Evolutionary conservation across 192 early-diverging fungal species (phyloP), one percentile per base, ranked within the genome.

Genomic region (Umbelopsis ramanniana): DNA sequence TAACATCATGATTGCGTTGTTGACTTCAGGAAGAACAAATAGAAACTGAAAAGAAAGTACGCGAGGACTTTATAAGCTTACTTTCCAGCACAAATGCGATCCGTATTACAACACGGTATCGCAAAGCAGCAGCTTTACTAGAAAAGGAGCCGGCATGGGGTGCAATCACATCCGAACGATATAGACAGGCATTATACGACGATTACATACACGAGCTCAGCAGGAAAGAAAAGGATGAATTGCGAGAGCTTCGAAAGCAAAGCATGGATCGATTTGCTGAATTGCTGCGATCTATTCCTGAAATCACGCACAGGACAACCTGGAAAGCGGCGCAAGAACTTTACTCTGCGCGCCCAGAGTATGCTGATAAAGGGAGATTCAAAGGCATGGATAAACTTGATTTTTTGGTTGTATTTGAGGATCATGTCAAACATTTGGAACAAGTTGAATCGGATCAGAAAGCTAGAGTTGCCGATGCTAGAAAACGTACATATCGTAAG

Each of bases 301-400:
- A 83, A 14, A 90, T 93, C 46, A 91, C 87, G 0, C 70, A 85
- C 0, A 73, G 69, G 43, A 91, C 91, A 2, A 71, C 80, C 10
- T 94, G 90, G 87, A 69, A 78, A 6, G 79, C 83, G 8, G 85
- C 77, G 0, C 87, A 90, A 66, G 79, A 82, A 2, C 15, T 86
- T 69, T 79, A 90, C 57, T 78, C 72, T 12, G 75, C 81, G 11
- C 79, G 73, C 14, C 84, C 82, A 6, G 90, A 88, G 43, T 91
- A 83, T 70, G 74, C 74, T 22, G 72, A 81, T 46, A 72, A 73
- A 33, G 73, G 79, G 8, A 52, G 75, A 14, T 83, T 93, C 37
- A 83, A 88, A 46, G 86, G 88, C 6, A 86, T 99, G 84, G 93
- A 91, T 55, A 83, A 91, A 71, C 81, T 93, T 24, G 96, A 97